Conservation (phyloP, 768 basidiomycete genomes). For the Tubosaeta sp. region DNA sequence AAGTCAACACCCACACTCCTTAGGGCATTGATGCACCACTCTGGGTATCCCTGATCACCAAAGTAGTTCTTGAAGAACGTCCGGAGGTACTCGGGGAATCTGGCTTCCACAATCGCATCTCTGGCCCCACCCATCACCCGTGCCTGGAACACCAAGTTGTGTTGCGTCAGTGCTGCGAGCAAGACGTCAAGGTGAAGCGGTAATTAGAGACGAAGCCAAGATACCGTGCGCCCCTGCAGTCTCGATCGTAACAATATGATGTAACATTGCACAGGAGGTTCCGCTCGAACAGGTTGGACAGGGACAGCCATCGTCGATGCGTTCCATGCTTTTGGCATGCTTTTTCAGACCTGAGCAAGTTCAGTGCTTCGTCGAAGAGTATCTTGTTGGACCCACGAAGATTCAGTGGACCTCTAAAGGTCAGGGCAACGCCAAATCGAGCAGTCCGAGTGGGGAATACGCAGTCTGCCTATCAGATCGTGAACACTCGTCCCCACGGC, state of each 20-base stretch:
- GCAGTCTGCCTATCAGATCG: slow-evolving; percentile 69
- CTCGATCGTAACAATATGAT: slow-evolving; percentile 74
- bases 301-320: slow-evolving; percentile 75
- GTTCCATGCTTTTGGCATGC: slow-evolving; percentile 61
- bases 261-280: slow-evolving; percentile 68
- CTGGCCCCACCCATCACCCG: slow-evolving; percentile 83
- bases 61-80: slow-evolving; percentile 79
- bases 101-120: slow-evolving; percentile 72
- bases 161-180: slow-evolving; percentile 66
- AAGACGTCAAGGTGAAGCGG: slow-evolving; percentile 13
- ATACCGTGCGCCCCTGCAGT: slow-evolving; percentile 84
- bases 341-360: slow-evolving; percentile 46
- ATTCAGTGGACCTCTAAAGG: slow-evolving; percentile 77
- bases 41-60: slow-evolving; percentile 71
- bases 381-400: slow-evolving; percentile 45
- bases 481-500: not conserved
- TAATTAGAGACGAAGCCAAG: slow-evolving; percentile 15
- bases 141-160: slow-evolving; percentile 84
- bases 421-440: slow-evolving; percentile 85
- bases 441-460: slow-evolving; percentile 93
- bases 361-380: slow-evolving; percentile 4
- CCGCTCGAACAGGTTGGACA: slow-evolving; percentile 79
- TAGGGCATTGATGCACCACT: slow-evolving; percentile 86
- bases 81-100: slow-evolving; percentile 73
- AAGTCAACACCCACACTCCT: slow-evolving; percentile 81